Base-by-base conservation (phyloP, 2,329 filamentous ascomycete species). In the Colletotrichum tabaci region DNA sequence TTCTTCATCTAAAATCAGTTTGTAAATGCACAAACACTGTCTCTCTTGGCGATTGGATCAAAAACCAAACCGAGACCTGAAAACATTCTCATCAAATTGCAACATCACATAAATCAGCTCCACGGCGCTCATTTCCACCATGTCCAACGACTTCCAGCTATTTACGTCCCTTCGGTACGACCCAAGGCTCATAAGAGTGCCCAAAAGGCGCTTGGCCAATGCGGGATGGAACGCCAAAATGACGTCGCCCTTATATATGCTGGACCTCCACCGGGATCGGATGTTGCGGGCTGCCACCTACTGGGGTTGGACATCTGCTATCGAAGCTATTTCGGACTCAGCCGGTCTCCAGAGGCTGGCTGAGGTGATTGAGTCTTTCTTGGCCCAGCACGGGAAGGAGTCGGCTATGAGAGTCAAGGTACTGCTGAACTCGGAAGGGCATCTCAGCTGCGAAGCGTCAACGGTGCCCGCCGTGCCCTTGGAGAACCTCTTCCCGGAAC, bases 121-220 rank as follows among this genome's bases (percentile, higher is more conserved):
- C 9, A n/a, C 15, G 30, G 35, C 13, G n/a, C 35, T 57, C n/a
- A 16, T 26, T 4, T 13, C 8, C 60, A 76, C 44, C 4, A 84
- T 84, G 82, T 74, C 79, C 15, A 77, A 82, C 18, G 77, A 82
- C 2, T 93, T 94, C 75, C 82, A 87, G 58, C 83, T 95, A 42
- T 92, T 94, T 77, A 92, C 91, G 3, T 92, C 93, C 1, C 84
- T 95, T 67, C 91, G 93, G 65, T 94, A 92, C 79, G 93, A 96
- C 75, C 86, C 88, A 18, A 78, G 79, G 2, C 87, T 96, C 47
- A 77, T 83, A 9, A 74, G 81, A 9, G 80, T 86, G 46, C 81
- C 84, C 12, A 80, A 81, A 66, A 76, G 77, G 44, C 79, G 79
- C 1, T 78, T 84, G 42, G 71, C 76, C 42, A 77, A 85, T 72